phyloP scores from a whole-genome alignment of 805 yeast genomes.

The Wickerhamomyces strasburgensis region DNA sequence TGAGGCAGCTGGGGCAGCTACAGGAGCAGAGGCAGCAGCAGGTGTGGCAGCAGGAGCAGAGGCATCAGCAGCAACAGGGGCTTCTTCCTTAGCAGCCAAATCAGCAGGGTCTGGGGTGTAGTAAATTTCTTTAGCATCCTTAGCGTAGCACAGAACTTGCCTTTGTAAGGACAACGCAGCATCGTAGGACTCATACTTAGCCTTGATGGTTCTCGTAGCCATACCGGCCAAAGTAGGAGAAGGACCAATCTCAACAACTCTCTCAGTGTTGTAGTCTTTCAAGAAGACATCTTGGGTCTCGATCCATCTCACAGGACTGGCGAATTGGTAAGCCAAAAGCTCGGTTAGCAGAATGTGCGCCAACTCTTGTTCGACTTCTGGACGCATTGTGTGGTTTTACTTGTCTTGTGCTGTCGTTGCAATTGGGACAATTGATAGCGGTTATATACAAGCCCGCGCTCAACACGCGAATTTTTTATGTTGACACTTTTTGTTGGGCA shows the following conservation, averaged over 20 bases:
- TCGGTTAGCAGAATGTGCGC: constrained; percentile 94
- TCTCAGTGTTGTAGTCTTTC: constrained; percentile 89
- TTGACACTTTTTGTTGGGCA: constrained; percentile 11
- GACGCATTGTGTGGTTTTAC: constrained; percentile 37
- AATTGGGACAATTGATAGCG: no score
- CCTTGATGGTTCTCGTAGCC: constrained; percentile 96
- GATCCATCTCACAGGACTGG: constrained; percentile 99
- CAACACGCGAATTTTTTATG: constrained; percentile 2
- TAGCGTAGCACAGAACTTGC: constrained; percentile 92
- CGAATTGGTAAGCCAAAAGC: constrained; percentile 96
- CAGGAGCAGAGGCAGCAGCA: constrained; percentile 50
- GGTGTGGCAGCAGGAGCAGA: constrained; percentile 49
- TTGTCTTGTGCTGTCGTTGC: no score
- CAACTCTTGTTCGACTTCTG: constrained; percentile 96
- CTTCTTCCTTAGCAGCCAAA: constrained; percentile 26
- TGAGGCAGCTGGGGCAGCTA: constrained; percentile 55
- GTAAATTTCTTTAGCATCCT: constrained; percentile 94
- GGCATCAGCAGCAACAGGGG: constrained; percentile 30
- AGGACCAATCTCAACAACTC: constrained; percentile 98
- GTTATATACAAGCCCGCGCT: constrained; percentile 1
- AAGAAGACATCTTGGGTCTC: constrained; percentile 98
- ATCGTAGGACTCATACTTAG: constrained; percentile 90
- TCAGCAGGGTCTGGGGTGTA: constrained; percentile 77
- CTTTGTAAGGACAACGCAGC: constrained; percentile 86
- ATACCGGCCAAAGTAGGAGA: constrained; percentile 98